Evolutionary conservation across 129 eudicot species (phyloP), one percentile per base, ranked within the genome.

Genomic region (Flaveria brownii): DNA sequence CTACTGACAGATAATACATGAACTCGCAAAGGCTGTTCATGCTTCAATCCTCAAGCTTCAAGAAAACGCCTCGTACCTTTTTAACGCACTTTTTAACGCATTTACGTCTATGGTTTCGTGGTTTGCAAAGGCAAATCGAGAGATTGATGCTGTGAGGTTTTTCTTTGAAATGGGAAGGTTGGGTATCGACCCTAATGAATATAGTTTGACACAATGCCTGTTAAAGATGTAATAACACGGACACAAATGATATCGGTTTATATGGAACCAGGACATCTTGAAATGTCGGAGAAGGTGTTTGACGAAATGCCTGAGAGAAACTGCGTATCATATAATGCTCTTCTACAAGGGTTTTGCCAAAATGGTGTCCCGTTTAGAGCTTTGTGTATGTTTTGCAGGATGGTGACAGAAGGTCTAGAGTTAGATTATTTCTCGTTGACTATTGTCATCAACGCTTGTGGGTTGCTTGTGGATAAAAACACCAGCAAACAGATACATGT

Each of bases 191-290:
- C 92, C 90, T 9, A 95, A 91, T 20, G 22, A 20, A 20, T 20
- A 20, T 20, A 20, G 87, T 95, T 87, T 82, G 87, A 82, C 59
- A 77, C 82, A 64, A 86, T 87, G 94, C 82, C 78, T 62, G 63
- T 73, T n/a, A 88, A 81, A 82, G 97, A 95, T 75, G 88, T 86
- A 3, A 81, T 87, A 61, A 87, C 97, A 6, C 87, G 99, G 97
- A 95, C 90, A 2, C 86, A 84, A 59, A 78, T 91, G 88, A 80
- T 95, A 57, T 81, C 84, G 10, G 86, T 87, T 17, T 91, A 84
- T 52, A 91, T 91, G 97, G 85, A 85, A 20, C 85, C 84, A 49
- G 94, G 94, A 46, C 87, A 69, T 76, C 88, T 89, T 23, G 94
- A 87, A 73, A 33, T 49, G 74, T 97, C 97, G 5, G 47, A 83